Percentiles rank a stretch among this genome's conserved stretches.
Evolutionary conservation across 106 monocot genomes (phyloP).

Genomic region (Allium sativum): DNA sequence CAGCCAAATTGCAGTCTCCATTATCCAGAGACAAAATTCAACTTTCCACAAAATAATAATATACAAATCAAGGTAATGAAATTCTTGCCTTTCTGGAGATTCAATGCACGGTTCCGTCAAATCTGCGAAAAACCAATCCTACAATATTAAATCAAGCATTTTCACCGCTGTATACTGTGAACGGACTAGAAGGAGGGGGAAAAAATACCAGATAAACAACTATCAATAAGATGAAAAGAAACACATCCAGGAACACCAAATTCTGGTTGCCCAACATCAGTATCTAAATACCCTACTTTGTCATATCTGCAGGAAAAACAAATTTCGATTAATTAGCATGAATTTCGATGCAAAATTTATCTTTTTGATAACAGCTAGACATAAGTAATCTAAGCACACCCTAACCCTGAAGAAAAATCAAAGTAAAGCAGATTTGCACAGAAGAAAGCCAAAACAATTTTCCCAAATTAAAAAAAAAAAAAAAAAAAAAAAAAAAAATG

Average conservation of each 20-base stretch:
- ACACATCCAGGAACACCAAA: slow-evolving; percentile 55
- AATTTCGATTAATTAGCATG: no score
- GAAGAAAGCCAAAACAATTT: no score
- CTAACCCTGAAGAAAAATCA: no score
- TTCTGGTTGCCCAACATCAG: slow-evolving; percentile 84
- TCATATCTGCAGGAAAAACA: slow-evolving; percentile 26
- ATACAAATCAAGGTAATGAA: not conserved
- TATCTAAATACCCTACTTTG: slow-evolving; percentile 61
- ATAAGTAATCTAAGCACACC: no score
- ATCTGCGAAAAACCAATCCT: slow-evolving; percentile 29
- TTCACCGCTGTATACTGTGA: not conserved
- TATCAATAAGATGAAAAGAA: slow-evolving; percentile 54
- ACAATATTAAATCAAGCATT: not conserved
- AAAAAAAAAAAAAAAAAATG: no score
- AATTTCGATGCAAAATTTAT: no score
- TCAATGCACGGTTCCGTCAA: slow-evolving; percentile 27
- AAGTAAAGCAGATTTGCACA: no score
- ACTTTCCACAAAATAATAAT: not conserved
- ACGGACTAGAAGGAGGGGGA: not conserved
- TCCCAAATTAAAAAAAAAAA: not conserved
- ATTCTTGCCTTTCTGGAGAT: slow-evolving; percentile 39
- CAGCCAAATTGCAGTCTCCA: not conserved
- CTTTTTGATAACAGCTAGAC: no score
- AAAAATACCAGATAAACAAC: slow-evolving; percentile 8
- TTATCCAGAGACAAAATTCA: not conserved